Conservation (phyloP, 202 grass and related monocot genomes). For the Hordeum pubiflorum region DNA sequence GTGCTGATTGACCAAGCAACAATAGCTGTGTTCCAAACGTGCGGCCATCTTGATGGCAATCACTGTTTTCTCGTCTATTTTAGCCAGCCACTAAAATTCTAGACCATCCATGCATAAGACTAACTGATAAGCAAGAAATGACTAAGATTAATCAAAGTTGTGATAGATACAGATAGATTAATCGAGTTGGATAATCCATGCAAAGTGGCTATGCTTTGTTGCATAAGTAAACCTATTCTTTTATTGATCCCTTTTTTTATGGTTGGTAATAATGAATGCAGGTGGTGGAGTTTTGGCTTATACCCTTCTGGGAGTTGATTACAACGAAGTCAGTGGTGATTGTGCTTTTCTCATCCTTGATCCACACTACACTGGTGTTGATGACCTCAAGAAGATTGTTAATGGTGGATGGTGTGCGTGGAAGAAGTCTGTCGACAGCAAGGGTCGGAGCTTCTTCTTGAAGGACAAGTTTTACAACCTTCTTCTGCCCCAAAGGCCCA, state of each 20-base stretch:
- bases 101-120: not conserved
- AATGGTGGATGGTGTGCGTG: slow-evolving; percentile 88
- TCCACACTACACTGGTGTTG: slow-evolving; percentile 79
- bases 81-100: not conserved
- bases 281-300: slow-evolving; percentile 95
- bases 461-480: slow-evolving; percentile 99
- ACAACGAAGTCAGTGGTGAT: slow-evolving; percentile 69
- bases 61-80: not conserved
- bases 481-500: slow-evolving; percentile 88
- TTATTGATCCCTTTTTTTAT: not conserved
- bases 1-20: not conserved
- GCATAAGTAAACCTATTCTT: not conserved
- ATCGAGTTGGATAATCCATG: not conserved
- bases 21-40: not conserved
- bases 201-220: not conserved
- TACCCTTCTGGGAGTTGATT: slow-evolving; percentile 90
- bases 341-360: slow-evolving; percentile 97
- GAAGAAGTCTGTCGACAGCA: slow-evolving; percentile 85
- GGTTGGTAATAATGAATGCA: slow-evolving; percentile 26
- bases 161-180: not conserved
- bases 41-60: not conserved
- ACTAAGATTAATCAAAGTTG: not conserved
- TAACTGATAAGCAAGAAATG: not conserved
- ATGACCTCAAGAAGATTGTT: slow-evolving; percentile 89
- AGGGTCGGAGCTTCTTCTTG: slow-evolving; percentile 84